Evolutionary conservation across 176 grass and related monocot species (phyloP), one percentile per base, ranked within the genome.

Genomic region (Typha latifolia): DNA sequence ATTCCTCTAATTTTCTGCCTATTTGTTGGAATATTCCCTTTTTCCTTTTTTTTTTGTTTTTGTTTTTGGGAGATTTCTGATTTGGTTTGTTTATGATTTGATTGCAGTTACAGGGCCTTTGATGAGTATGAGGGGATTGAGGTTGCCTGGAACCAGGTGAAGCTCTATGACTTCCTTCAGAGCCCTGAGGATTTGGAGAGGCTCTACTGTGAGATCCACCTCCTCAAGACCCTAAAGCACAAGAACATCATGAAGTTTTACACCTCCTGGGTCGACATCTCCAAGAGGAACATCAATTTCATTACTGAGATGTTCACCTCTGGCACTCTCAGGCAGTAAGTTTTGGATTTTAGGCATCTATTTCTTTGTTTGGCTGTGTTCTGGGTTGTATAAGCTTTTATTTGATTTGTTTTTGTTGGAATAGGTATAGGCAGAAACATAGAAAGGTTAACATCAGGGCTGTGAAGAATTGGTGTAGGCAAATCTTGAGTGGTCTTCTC

Each of bases 271-370:
- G 89, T 99, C 22, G 94, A 99, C 64, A 64, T 70, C 83, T 74
- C 89, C 37, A 67, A 66, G 43, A 85, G 81, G 51, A 87, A 99
- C 89, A 92, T 93, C 89, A 99, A 99, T 75, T 99, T 99, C 76
- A 78, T 99, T 81, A 99, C 94, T 19, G 94, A 99, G 71, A 90
- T 99, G 89, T 99, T 99, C 83, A 90, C 89, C 48, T 99, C 94
- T 29, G 94, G 94, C 67, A 99, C 94, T 29, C 89, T 99, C 62
- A 84, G 89, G 62, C 94, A 93, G 94, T 97, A 88, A 88, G 37
- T 68, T 71, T 12, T 37, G 19, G 51, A 43, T 15, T 47, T 47
- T 29, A 57, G 2, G 19, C 57, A 68, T 51, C 23, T 13, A 48
- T 19, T 34, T 19, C 32, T 48, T 48, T 9, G 5, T 43, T 43